Evolutionary conservation across 2,329 filamentous ascomycete species (phyloP).

Genomic region (Exophiala sp.): DNA sequence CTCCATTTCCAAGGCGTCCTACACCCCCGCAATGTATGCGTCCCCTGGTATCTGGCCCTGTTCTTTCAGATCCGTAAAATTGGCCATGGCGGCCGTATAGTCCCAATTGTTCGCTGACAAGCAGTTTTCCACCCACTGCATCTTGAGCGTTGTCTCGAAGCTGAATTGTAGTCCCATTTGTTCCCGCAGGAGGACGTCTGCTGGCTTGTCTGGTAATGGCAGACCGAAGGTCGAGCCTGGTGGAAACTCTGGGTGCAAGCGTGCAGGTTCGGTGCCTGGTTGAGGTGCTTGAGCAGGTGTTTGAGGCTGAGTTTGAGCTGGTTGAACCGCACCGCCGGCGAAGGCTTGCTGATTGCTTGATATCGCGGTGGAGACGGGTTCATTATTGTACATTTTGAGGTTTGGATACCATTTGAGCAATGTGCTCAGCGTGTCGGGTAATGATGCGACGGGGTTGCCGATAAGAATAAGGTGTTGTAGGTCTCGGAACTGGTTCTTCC

Average conservation of each 20-base stretch:
- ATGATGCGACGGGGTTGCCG: conserved; percentile 68
- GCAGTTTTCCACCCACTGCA: conserved; percentile 76
- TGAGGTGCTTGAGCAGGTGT: conserved; percentile 48
- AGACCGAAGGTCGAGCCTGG: conserved; percentile 38
- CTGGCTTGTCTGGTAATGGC: conserved; percentile 42
- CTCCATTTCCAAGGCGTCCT: conserved; percentile 1
- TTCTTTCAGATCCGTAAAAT: conserved; percentile 72
- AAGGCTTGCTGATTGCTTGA: neutral
- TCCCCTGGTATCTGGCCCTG: conserved; percentile 24
- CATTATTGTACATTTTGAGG: conserved; percentile 70
- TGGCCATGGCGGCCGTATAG: conserved; percentile 67
- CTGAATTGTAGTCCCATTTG: conserved; percentile 69
- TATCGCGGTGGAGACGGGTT: conserved; percentile 66
- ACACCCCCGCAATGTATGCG: conserved; percentile 19
- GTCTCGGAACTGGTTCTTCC: conserved; percentile 73
- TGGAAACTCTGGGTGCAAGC: conserved; percentile 24
- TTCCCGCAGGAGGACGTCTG: conserved; percentile 59
- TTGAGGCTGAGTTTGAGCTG: conserved; percentile 53
- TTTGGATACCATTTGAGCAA: conserved; percentile 79
- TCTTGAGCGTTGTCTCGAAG: conserved; percentile 74
- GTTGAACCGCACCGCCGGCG: conserved; percentile 33
- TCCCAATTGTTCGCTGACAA: conserved; percentile 77
- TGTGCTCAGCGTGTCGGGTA: conserved; percentile 62
- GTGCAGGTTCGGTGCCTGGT: conserved; percentile 65
- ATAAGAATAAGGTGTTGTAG: conserved; percentile 77